These are phyloP conservation scores for Aegilops umbellulata DNA, from an alignment of 176 grass and related monocot genomes.

Conservation along the genomic window DNA sequence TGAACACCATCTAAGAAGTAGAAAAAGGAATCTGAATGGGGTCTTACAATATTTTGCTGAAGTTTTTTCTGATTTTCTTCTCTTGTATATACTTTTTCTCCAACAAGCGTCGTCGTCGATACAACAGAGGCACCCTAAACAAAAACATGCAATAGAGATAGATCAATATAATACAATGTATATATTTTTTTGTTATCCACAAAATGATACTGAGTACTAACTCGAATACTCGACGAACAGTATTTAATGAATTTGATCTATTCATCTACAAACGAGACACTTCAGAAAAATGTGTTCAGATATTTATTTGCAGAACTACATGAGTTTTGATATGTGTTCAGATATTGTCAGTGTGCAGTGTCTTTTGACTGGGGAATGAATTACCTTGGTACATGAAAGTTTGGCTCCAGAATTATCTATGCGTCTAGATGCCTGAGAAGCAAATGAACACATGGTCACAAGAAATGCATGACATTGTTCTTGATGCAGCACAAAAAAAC, in stretches of 20 bases:
- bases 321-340: too few species aligned
- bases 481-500: neutral
- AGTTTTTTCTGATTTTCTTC: conserved; percentile 50
- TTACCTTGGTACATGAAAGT: conserved; percentile 49
- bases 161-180: neutral
- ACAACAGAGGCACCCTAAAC: conserved; percentile 36
- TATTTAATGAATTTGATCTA: neutral
- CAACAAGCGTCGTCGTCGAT: conserved; percentile 14
- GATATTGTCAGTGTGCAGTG: too few species aligned
- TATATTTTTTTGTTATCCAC: neutral
- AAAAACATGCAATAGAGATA: neutral
- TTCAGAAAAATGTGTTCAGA: neutral
- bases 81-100: conserved; percentile 41
- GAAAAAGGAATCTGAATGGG: neutral
- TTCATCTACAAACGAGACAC: neutral
- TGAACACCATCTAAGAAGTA: too few species aligned
- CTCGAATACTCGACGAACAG: neutral
- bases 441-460: neutral
- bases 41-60: conserved; percentile 50
- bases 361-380: neutral
- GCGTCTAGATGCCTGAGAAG: conserved; percentile 43
- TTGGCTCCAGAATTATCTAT: conserved; percentile 35
- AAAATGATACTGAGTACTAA: neutral
- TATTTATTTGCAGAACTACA: too few species aligned
- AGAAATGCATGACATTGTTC: neutral